Conservation (phyloP, 2,329 filamentous ascomycete species). For the Xylariaceae sp. region DNA sequence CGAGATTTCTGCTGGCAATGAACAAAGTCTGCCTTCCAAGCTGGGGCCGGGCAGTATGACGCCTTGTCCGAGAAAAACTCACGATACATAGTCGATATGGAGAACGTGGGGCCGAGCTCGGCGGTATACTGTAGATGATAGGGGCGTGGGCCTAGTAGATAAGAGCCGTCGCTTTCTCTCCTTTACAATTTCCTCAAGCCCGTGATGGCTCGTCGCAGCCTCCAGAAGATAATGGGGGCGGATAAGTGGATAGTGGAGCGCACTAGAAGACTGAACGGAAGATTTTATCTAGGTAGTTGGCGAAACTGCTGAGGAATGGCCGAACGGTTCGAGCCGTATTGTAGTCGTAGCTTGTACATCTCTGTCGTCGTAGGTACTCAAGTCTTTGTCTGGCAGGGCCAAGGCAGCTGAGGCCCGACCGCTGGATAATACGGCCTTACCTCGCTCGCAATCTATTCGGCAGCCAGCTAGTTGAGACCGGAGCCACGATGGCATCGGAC, state of each 20-base stretch:
- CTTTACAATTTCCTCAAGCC: neutral
- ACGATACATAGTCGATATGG: slow-evolving; percentile 17
- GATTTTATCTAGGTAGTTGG: too few relatives aligned
- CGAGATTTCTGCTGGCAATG: neutral
- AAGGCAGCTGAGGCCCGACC: neutral
- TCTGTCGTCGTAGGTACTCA: too few relatives aligned
- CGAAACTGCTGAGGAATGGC: too few relatives aligned
- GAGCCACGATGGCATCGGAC: slow-evolving; percentile 5
- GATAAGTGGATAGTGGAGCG: neutral
- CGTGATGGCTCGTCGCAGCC: neutral
- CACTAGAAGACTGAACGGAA: neutral
- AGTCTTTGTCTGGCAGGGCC: too few relatives aligned
- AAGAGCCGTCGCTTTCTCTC: neutral
- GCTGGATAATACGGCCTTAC: slow-evolving; percentile 1
- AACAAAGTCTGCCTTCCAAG: neutral
- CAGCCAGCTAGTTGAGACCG: neutral
- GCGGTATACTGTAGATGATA: slow-evolving; percentile 3
- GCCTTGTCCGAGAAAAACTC: slow-evolving; percentile 17
- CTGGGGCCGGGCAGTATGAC: slow-evolving; percentile 13
- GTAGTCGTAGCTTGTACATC: too few relatives aligned
- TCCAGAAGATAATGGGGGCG: neutral
- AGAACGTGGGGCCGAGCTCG: slow-evolving; percentile 23
- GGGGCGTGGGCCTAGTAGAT: neutral
- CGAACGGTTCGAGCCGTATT: too few relatives aligned
- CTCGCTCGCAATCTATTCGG: slow-evolving; percentile 1